phyloP scores from a whole-genome alignment of 2,329 filamentous ascomycete genomes.

The Colletotrichum endophyticum region DNA sequence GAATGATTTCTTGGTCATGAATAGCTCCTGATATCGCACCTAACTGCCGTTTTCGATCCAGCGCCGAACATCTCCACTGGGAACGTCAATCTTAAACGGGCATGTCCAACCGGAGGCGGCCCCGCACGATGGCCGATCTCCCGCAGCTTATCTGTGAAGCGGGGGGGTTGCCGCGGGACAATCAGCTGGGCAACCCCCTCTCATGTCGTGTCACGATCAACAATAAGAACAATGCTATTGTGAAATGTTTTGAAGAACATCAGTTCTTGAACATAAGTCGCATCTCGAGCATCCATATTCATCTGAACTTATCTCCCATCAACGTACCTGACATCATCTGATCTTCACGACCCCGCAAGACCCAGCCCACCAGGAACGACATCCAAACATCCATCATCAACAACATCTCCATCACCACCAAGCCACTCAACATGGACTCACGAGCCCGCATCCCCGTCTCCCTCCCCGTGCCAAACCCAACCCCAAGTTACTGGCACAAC shows the following conservation, averaged over 20 bases:
- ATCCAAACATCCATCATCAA: neutral
- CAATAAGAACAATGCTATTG: neutral
- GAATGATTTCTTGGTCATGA: neutral
- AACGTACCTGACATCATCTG: neutral
- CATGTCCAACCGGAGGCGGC: neutral
- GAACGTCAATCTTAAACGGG: neutral
- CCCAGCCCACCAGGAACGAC: neutral
- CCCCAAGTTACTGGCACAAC: slow-evolving; percentile 50
- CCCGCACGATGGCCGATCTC: neutral
- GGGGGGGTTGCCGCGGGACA: neutral
- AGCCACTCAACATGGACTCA: neutral
- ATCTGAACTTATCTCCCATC: neutral
- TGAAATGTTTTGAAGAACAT: neutral
- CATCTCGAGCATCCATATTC: neutral
- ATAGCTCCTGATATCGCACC: neutral
- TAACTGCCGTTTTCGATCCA: neutral
- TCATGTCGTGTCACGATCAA: neutral
- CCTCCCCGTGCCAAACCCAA: slow-evolving; percentile 45
- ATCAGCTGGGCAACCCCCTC: neutral
- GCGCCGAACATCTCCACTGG: neutral
- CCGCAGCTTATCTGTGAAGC: neutral
- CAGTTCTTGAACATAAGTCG: neutral
- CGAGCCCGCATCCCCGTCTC: slow-evolving; percentile 8
- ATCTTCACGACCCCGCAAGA: neutral
- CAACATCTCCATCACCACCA: neutral